phyloP scores from a whole-genome alignment of 306 rosid genomes.

The Cyamopsis tetragonoloba region DNA sequence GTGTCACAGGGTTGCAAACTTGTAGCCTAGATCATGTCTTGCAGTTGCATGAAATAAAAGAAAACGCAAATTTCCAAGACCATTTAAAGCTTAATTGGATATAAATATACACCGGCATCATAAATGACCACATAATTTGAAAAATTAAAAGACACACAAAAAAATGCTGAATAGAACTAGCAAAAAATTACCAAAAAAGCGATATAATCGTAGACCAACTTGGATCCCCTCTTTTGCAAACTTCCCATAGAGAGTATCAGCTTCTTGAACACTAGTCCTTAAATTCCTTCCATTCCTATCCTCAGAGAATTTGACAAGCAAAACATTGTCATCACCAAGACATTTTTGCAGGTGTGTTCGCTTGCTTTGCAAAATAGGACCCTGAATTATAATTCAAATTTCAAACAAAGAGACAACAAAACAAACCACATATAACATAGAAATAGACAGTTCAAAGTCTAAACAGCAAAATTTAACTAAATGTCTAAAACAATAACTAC shows the following conservation, averaged over 20 bases:
- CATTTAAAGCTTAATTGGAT: not conserved
- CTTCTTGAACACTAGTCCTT: not conserved
- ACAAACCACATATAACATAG: not conserved
- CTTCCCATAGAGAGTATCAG: slow-evolving; percentile 34
- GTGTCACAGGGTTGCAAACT: not conserved
- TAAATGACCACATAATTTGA: no score
- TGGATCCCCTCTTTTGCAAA: slow-evolving; percentile 58
- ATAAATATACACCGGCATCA: not conserved
- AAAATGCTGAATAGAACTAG: not conserved
- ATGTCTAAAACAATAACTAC: not conserved
- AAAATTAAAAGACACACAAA: not conserved
- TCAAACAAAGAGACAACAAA: slow-evolving; percentile 11
- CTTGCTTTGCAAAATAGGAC: slow-evolving; percentile 44
- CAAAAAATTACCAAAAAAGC: slow-evolving; percentile 60
- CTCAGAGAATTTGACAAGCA: slow-evolving; percentile 60
- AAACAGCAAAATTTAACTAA: not conserved
- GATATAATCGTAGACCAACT: slow-evolving; percentile 59
- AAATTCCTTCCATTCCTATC: not conserved
- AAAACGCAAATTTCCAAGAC: not conserved
- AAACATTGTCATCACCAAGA: slow-evolving; percentile 66
- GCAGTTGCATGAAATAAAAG: slow-evolving; percentile 7
- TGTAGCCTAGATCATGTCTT: not conserved
- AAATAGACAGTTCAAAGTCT: not conserved
- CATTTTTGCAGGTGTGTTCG: slow-evolving; percentile 65
- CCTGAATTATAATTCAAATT: slow-evolving; percentile 43